These are phyloP conservation scores for Euphorbia celastroides DNA, from an alignment of 441 rosid genomes.

Conservation along the genomic window DNA sequence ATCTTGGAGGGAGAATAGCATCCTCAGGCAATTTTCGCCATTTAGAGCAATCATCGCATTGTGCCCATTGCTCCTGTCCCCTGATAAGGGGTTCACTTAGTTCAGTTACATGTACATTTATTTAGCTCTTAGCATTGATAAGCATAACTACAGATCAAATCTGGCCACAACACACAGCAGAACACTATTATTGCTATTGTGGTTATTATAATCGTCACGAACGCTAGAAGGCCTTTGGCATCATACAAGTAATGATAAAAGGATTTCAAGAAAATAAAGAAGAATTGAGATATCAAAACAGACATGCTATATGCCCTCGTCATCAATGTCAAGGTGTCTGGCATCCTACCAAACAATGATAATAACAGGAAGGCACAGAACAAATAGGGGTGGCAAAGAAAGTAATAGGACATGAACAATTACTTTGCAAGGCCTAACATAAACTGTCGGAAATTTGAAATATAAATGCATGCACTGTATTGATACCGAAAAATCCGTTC, in stretches of 20 bases:
- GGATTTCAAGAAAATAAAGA: no score
- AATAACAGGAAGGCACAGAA: background rate
- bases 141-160: conserved; percentile 1
- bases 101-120: conserved; percentile 5
- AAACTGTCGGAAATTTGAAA: background rate
- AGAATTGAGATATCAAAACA: background rate
- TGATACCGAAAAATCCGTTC: background rate
- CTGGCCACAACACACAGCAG: background rate
- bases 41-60: conserved; percentile 84
- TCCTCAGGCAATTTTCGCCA: conserved; percentile 79
- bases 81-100: conserved; percentile 30
- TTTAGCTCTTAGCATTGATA: background rate
- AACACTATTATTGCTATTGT: background rate
- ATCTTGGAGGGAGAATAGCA: conserved; percentile 68
- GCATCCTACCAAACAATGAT: background rate
- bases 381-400: background rate
- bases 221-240: background rate
- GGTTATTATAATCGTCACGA: background rate
- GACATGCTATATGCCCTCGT: background rate
- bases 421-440: background rate
- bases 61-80: conserved; percentile 73
- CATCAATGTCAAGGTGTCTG: background rate
- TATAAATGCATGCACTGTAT: background rate
- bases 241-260: background rate
- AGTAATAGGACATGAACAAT: background rate